Conservation (phyloP, 805 yeast genomes). For the Brettanomyces naardenensis region DNA sequence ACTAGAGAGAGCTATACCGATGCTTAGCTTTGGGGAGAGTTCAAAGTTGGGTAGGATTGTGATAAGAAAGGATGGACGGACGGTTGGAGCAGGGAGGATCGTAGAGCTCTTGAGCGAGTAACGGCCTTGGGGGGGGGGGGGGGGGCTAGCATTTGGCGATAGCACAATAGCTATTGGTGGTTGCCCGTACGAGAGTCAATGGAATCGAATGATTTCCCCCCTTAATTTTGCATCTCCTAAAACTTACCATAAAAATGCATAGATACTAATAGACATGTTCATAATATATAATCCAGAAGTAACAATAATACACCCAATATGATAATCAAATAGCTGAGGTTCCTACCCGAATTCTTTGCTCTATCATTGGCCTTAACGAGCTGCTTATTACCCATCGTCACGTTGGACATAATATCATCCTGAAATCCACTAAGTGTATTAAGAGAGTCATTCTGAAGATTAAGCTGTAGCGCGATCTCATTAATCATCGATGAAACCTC, state of each 20-base stretch:
- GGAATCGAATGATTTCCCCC: no score
- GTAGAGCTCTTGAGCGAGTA: slow-evolving; percentile 1
- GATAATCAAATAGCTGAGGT: slow-evolving; percentile 48
- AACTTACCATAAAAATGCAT: no score
- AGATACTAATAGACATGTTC: no score
- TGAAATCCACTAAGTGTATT: slow-evolving; percentile 57
- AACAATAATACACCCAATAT: slow-evolving; percentile 49
- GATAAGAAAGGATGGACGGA: slow-evolving; percentile 58
- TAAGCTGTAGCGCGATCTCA: slow-evolving; percentile 66
- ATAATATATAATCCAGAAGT: slow-evolving; percentile 41
- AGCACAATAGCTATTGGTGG: no score
- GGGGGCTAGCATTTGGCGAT: no score
- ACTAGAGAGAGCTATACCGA: slow-evolving; percentile 40
- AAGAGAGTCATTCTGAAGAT: slow-evolving; percentile 65
- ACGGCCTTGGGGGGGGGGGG: neutral
- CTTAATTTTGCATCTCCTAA: no score
- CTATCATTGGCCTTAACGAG: slow-evolving; percentile 60
- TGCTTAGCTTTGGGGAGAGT: slow-evolving; percentile 40
- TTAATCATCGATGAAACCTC: slow-evolving; percentile 72
- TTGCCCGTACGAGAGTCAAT: no score
- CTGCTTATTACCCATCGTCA: slow-evolving; percentile 63
- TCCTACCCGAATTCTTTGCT: slow-evolving; percentile 52
- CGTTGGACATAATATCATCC: slow-evolving; percentile 55
- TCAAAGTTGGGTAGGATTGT: slow-evolving; percentile 59
- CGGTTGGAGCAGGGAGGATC: slow-evolving; percentile 46